phyloP scores from a whole-genome alignment of 768 basidiomycete species.

The Piloderma croceum region DNA sequence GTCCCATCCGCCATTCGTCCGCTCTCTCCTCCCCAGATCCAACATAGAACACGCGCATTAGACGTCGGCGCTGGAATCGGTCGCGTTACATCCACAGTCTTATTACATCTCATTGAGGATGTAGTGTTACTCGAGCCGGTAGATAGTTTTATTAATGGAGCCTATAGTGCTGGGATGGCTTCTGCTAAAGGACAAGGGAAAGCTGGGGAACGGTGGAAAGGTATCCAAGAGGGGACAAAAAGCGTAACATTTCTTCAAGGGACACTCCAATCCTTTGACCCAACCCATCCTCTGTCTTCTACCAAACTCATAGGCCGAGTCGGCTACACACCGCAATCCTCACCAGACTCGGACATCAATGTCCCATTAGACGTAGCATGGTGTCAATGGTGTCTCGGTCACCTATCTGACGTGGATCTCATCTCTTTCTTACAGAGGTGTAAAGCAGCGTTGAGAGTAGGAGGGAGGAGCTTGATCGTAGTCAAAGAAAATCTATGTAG shows the following conservation, averaged over 20 bases:
- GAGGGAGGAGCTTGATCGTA: constrained; percentile 56
- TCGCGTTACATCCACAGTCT: constrained; percentile 81
- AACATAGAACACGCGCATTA: constrained; percentile 62
- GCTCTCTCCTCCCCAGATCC: constrained; percentile 25
- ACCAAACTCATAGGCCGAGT: constrained; percentile 57
- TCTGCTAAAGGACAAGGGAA: constrained; percentile 26
- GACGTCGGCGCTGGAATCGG: constrained; percentile 96
- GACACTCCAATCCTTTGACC: constrained; percentile 79
- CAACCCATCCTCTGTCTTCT: constrained; percentile 35
- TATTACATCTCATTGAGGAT: constrained; percentile 83
- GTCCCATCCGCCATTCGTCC: constrained; percentile 70
- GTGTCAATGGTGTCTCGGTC: constrained; percentile 97
- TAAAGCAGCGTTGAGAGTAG: constrained; percentile 51
- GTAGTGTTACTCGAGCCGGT: constrained; percentile 92
- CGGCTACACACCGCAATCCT: constrained; percentile 46
- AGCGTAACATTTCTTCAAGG: constrained; percentile 77
- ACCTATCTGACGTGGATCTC: constrained; percentile 73
- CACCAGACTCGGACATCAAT: constrained; percentile 40
- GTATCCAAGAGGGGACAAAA: constrained; percentile 55
- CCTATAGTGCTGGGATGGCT: constrained; percentile 36
- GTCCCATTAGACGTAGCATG: constrained; percentile 81
- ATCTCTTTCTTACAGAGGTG: constrained; percentile 68
- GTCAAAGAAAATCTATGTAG: constrained; percentile 89
- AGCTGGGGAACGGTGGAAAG: constrained; percentile 53
- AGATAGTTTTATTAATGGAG: constrained; percentile 67